phyloP scores from a whole-genome alignment of 129 eudicot species.

The Helichrysum umbraculigerum region DNA sequence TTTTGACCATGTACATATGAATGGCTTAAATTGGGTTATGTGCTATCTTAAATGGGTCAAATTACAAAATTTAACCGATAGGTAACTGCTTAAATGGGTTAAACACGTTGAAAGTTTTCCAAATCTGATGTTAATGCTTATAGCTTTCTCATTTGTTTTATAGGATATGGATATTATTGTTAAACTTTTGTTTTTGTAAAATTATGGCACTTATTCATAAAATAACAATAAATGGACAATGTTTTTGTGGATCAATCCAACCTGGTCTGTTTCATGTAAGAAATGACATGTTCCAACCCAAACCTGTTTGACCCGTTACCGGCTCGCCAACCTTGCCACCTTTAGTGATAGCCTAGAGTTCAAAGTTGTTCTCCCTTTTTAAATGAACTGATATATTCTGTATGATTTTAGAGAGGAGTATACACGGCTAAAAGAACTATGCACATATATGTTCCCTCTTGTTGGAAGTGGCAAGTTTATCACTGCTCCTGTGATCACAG shows the following conservation, averaged over 20 bases:
- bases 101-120: too few relatives aligned
- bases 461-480: slow-evolving; percentile 83
- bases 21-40: background rate
- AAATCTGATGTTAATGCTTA: too few relatives aligned
- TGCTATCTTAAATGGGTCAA: background rate
- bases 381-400: background rate
- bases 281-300: background rate
- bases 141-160: background rate
- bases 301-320: background rate
- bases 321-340: background rate
- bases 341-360: background rate
- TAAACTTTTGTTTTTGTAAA: background rate
- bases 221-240: background rate
- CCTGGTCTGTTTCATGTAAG: background rate
- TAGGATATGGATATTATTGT: background rate
- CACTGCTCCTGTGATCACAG: slow-evolving; percentile 84
- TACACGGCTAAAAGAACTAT: slow-evolving; percentile 61
- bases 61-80: background rate
- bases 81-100: too few relatives aligned
- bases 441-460: slow-evolving; percentile 76
- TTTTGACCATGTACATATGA: background rate
- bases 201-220: background rate
- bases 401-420: slow-evolving; percentile 57
- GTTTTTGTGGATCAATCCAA: background rate
- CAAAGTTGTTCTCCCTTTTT: background rate